phyloP scores from a whole-genome alignment of 176 grass and related monocot species.

The Carex parvula region DNA sequence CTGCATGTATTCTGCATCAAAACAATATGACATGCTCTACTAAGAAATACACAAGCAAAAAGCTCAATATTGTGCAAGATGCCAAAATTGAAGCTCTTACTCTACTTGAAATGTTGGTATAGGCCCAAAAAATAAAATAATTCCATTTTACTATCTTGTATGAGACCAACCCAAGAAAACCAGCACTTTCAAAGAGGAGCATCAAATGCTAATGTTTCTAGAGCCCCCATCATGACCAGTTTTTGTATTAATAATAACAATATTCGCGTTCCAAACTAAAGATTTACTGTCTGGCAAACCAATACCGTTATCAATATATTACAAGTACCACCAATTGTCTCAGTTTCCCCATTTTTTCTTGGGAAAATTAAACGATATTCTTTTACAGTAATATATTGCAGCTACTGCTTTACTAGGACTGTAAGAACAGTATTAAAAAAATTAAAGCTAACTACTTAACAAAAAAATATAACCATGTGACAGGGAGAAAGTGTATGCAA shows the following conservation, averaged over 20 bases:
- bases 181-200: neutral
- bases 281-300: neutral
- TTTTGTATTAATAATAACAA: neutral
- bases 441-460: neutral
- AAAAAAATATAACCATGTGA: neutral
- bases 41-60: neutral
- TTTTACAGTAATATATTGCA: neutral
- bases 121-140: neutral
- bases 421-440: neutral
- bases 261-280: neutral
- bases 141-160: neutral
- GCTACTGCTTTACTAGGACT: neutral
- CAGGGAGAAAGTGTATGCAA: neutral
- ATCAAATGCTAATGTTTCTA: neutral
- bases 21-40: neutral
- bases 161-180: neutral
- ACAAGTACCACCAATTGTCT: neutral
- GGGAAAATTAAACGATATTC: neutral
- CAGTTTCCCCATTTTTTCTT: neutral
- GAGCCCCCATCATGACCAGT: neutral
- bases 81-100: neutral
- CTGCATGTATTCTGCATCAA: constrained; percentile 88
- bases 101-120: neutral
- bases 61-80: neutral
- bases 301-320: neutral